These are phyloP conservation scores for Tuber umbilicatum DNA, from an alignment of 495 filamentous ascomycete species.

Conservation along the genomic window DNA sequence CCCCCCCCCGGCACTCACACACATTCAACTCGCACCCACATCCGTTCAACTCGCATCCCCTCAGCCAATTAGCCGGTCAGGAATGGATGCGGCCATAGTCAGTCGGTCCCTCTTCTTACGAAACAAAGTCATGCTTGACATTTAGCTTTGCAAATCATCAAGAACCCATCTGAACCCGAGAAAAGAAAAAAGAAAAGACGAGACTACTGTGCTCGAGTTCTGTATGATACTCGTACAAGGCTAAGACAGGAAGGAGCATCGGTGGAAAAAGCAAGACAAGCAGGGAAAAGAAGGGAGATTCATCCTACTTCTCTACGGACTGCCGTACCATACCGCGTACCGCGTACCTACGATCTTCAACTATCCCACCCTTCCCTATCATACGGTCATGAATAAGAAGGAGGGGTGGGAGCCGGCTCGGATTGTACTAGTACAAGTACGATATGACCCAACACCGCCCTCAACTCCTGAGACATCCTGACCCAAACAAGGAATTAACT, in stretches of 20 bases:
- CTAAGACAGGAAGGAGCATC: neutral
- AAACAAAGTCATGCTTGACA: conserved; percentile 36
- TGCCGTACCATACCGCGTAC: neutral
- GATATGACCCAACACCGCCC: conserved; percentile 4
- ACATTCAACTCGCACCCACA: conserved; percentile 8
- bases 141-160: conserved; percentile 12
- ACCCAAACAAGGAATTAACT: conserved; percentile 2
- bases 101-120: conserved; percentile 26
- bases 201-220: neutral
- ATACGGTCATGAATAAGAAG: neutral
- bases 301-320: neutral
- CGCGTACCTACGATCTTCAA: neutral
- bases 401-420: conserved; percentile 2
- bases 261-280: neutral
- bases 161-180: neutral
- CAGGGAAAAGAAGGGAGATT: neutral
- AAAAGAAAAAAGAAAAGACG: neutral
- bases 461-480: conserved; percentile 2
- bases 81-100: conserved; percentile 18
- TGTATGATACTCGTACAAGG: neutral
- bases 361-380: neutral
- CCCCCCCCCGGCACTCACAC: conserved; percentile 18
- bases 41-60: neutral
- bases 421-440: too few relatives aligned
- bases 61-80: conserved; percentile 30